Evolutionary conservation across 768 basidiomycete species (phyloP), one percentile per base, ranked within the genome.

Genomic region (Phylloporus sp.): DNA sequence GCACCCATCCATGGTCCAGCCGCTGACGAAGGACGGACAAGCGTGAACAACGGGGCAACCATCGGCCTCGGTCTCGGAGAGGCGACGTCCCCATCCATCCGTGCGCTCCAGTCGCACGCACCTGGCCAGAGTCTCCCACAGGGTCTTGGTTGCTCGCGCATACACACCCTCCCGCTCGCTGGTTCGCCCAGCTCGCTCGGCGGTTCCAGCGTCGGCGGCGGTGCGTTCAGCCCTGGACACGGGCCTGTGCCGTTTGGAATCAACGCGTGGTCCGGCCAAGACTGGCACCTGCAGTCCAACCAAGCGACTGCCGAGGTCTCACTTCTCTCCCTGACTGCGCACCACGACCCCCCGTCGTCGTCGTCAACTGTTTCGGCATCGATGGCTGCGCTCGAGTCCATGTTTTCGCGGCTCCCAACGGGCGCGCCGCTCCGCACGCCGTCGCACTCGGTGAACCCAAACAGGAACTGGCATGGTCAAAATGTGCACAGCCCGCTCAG

Each of bases 81-180:
- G 46, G 68, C 70, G 16, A 69, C 84, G 1, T 86, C 85, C 13
- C 88, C 93, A 0, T 80, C 82, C 24, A 75, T 87, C 24, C 79
- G 84, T n/a, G 93, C 91, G 1, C 73, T 95, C 36, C 88, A 91
- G 62, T 75, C 85, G 16, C 93, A 95, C 58, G 91, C 91, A 1
- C 93, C 94, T 0, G 93, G 93, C 2, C 91, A 94, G 70, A 87
- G 84, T 69, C 76, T 95, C 12, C 93, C 95, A 1, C 92, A 95
- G 50, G 94, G 94, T 29, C 79, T 97, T 26, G 94, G 93, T 0
- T 85, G 93, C 64, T 93, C 90, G 26, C 79, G 93, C 52, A 86
- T 97, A 51, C 94, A 97, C 59, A 86, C 93, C 1, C 72, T 77
- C 24, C 77, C 80, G 0, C 66, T 62, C n/a, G 42, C 65, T 2